Evolutionary conservation across 2,329 filamentous ascomycete species (phyloP), one percentile per base, ranked within the genome.

Genomic region (Teratosphaeria gauchensis): DNA sequence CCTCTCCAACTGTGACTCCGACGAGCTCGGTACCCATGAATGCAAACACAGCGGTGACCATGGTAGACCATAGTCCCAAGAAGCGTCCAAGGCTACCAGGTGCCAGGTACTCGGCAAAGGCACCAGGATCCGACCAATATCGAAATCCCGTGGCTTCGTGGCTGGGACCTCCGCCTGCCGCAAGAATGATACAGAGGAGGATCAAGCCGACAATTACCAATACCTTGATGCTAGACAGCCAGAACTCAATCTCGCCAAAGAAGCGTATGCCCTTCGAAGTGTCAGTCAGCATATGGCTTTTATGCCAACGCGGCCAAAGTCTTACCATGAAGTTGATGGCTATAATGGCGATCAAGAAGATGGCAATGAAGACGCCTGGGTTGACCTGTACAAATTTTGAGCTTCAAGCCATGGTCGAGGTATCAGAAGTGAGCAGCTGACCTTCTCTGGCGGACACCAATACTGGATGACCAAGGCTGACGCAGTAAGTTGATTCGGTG

Each of bases 1-100:
- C 87, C 54, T 68, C 66, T 56, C 86, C 88, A 35, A 90, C 87
- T 0, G 88, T 91, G 14, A 91, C 86, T 75, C 87, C 88, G 55
- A 90, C 85, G 51, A 90, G 77, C 69, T 91, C 88, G 2, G 87
- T 88, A 60, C 87, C 88, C 4, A 91, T 80, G 69, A 89, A 92
- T 58, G 89, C 88, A 65, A 92, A 92, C 3, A 87, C 88, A 1
- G 88, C 88, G 28, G 85, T 89, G 65, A 90, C 84, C 76, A 91
- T 83, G 55, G 57, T 61, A 16, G 66, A 65, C 69, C 71, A 73
- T 66, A 79, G 75, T 16, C 74, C 77, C 54, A 74, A 72, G 62
- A 78, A 79, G 31, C 72, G 73, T 32, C 76, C 76, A 6, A 65
- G 61, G 24, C 61, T 52, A 62, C 76, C 61, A 11, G 62, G 62